These are phyloP conservation scores for Pichia sorboxylosa DNA, from an alignment of 1,139 yeast species.

Conservation along the genomic window DNA sequence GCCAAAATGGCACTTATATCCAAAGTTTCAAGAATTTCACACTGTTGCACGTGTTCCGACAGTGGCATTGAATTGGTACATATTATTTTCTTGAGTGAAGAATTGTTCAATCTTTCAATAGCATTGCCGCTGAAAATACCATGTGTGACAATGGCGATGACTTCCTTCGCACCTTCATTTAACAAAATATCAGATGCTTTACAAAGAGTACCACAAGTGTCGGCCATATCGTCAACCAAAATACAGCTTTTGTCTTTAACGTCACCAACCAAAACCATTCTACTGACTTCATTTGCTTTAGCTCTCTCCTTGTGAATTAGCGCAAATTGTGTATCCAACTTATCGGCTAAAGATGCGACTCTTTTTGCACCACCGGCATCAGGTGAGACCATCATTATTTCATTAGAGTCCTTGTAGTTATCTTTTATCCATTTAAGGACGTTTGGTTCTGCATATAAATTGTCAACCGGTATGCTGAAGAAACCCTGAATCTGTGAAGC, in stretches of 20 bases:
- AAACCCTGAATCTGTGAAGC: slow-evolving; percentile 82
- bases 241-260: slow-evolving; percentile 60
- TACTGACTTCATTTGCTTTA: slow-evolving; percentile 64
- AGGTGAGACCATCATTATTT: slow-evolving; percentile 61
- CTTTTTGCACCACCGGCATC: slow-evolving; percentile 85
- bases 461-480: slow-evolving; percentile 72
- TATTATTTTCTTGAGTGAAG: slow-evolving; percentile 44
- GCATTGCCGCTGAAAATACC: slow-evolving; percentile 72
- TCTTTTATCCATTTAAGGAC: slow-evolving; percentile 59
- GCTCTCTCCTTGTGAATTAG: slow-evolving; percentile 76
- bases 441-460: slow-evolving; percentile 69
- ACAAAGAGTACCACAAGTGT: slow-evolving; percentile 71
- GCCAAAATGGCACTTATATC: slow-evolving; percentile 68
- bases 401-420: slow-evolving; percentile 29
- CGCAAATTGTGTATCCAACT: slow-evolving; percentile 65
- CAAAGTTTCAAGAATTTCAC: slow-evolving; percentile 51
- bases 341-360: slow-evolving; percentile 70
- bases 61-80: slow-evolving; percentile 73
- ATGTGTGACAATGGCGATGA: slow-evolving; percentile 68
- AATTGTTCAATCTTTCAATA: slow-evolving; percentile 44
- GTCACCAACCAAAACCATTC: slow-evolving; percentile 73
- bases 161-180: slow-evolving; percentile 57
- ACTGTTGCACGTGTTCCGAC: slow-evolving; percentile 34
- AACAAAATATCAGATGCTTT: slow-evolving; percentile 59
- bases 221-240: slow-evolving; percentile 75